A percentile compares a stretch with the other conserved stretches of the same genome.
These are phyloP conservation scores for Aotearoamyces nothofagi DNA, from an alignment of 2,329 filamentous ascomycete species.

Conservation along the genomic window DNA sequence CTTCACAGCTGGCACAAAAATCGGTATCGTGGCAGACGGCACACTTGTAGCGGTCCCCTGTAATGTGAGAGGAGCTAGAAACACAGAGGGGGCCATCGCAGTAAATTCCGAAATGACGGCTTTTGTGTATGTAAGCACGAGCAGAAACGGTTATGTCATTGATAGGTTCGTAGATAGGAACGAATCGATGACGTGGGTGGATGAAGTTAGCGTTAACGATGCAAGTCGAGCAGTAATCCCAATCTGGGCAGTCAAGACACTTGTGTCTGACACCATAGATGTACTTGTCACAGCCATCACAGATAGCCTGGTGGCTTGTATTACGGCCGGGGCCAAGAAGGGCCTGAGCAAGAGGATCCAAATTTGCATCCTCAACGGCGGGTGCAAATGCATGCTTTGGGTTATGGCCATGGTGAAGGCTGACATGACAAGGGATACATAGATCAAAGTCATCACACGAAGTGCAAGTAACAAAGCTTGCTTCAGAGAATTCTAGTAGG, in stretches of 20 bases:
- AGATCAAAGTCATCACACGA: slow-evolving; percentile 84
- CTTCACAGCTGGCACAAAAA: slow-evolving; percentile 90
- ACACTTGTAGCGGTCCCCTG: slow-evolving; percentile 88
- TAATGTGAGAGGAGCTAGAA: slow-evolving; percentile 55
- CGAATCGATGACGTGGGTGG: slow-evolving; percentile 80
- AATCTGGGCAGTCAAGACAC: slow-evolving; percentile 92
- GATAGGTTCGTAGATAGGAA: slow-evolving; percentile 67
- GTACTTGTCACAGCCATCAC: slow-evolving; percentile 82
- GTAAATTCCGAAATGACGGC: slow-evolving; percentile 71
- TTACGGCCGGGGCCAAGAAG: slow-evolving; percentile 71
- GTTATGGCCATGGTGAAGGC: slow-evolving; percentile 75
- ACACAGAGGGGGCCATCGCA: slow-evolving; percentile 88
- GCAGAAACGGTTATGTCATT: slow-evolving; percentile 23
- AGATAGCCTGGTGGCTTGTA: slow-evolving; percentile 72
- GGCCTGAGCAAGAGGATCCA: slow-evolving; percentile 45
- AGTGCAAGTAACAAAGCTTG: slow-evolving; percentile 72
- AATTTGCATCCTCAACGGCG: slow-evolving; percentile 44
- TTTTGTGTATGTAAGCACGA: slow-evolving; percentile 24
- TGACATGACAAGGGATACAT: slow-evolving; percentile 67
- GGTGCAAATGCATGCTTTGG: slow-evolving; percentile 70
- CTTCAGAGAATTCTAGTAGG: slow-evolving; percentile 40
- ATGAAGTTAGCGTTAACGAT: slow-evolving; percentile 46
- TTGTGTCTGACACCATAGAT: slow-evolving; percentile 89
- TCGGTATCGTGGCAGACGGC: slow-evolving; percentile 89
- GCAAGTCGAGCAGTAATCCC: slow-evolving; percentile 83